Percentiles rank a stretch among this genome's conserved stretches.
Conservation (phyloP, 1,139 yeast genomes). For the Hansenula sp. region DNA sequence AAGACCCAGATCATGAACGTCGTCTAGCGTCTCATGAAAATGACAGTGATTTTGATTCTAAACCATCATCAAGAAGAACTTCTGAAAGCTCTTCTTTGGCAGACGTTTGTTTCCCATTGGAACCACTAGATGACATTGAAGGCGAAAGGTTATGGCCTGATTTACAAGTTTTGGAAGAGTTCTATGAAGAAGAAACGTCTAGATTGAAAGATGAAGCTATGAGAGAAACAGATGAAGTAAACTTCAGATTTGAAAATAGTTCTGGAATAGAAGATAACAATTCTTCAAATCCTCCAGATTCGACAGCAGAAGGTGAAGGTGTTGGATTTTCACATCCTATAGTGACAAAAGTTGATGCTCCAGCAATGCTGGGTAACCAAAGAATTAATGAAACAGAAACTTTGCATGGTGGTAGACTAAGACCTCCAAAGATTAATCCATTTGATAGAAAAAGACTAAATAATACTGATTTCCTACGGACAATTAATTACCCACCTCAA, state of each 20-base stretch:
- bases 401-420: constrained; percentile 51
- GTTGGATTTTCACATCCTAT: constrained; percentile 37
- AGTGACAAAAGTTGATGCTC: constrained; percentile 37
- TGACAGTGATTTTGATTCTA: constrained; percentile 37
- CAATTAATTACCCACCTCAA: constrained; percentile 34
- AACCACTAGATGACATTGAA: constrained; percentile 40
- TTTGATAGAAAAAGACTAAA: constrained; percentile 50
- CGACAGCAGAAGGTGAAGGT: constrained; percentile 9
- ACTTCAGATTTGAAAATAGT: constrained; percentile 29
- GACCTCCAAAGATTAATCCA: constrained; percentile 76
- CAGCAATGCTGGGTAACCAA: constrained; percentile 33
- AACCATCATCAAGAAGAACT: constrained; percentile 70
- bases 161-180: constrained; percentile 66
- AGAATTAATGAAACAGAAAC: constrained; percentile 66
- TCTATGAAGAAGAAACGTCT: constrained; percentile 63
- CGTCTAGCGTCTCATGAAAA: constrained; percentile 18
- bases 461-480: constrained; percentile 20
- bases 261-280: constrained; percentile 25
- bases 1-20: constrained; percentile 1
- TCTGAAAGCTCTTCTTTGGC: constrained; percentile 72
- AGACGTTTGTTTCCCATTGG: constrained; percentile 84
- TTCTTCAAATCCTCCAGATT: constrained; percentile 3
- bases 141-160: constrained; percentile 70
- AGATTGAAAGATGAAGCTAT: constrained; percentile 40
- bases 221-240: constrained; percentile 37